Percentiles rank a stretch among this genome's conserved stretches.
Evolutionary conservation across 495 filamentous ascomycete genomes (phyloP).

Genomic region (Xylaria acuta): DNA sequence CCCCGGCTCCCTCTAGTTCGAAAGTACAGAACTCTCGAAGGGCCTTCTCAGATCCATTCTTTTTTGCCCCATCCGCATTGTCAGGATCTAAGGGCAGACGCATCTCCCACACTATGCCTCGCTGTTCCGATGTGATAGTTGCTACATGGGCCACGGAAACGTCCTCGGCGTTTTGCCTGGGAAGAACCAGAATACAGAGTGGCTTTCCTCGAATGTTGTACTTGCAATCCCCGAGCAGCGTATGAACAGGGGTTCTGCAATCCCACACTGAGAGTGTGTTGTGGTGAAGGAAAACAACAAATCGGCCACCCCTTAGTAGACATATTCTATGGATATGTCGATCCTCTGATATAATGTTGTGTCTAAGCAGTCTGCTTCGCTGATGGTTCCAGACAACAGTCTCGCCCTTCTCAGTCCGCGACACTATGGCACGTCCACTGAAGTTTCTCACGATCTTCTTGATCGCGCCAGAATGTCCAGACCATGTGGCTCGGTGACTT

Average conservation of each 20-base stretch:
- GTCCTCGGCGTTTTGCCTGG: constrained; percentile 62
- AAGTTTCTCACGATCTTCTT: constrained; percentile 86
- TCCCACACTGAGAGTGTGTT: constrained; percentile 84
- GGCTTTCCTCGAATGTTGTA: constrained; percentile 75
- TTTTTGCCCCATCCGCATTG: constrained; percentile 33
- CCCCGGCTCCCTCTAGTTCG: constrained; percentile 71
- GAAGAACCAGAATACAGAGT: constrained; percentile 81
- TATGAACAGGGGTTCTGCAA: constrained; percentile 62
- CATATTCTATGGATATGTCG: constrained; percentile 86
- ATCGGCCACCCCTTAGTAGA: constrained; percentile 74
- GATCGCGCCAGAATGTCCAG: constrained; percentile 81
- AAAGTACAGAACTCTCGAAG: constrained; percentile 76
- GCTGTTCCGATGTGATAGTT: constrained; percentile 80
- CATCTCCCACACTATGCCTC: constrained; percentile 87
- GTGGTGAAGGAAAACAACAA: constrained; percentile 81
- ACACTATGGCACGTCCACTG: constrained; percentile 79
- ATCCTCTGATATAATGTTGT: constrained; percentile 71
- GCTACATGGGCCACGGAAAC: constrained; percentile 70
- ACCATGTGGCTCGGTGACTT: constrained; percentile 68
- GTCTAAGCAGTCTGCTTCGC: constrained; percentile 64
- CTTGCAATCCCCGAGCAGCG: constrained; percentile 60
- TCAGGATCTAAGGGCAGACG: constrained; percentile 53
- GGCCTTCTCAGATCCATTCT: constrained; percentile 45
- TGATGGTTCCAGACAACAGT: constrained; percentile 83
- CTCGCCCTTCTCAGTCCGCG: constrained; percentile 79